phyloP scores from a whole-genome alignment of 495 filamentous ascomycete genomes.

The Lasiosphaeria miniovina region DNA sequence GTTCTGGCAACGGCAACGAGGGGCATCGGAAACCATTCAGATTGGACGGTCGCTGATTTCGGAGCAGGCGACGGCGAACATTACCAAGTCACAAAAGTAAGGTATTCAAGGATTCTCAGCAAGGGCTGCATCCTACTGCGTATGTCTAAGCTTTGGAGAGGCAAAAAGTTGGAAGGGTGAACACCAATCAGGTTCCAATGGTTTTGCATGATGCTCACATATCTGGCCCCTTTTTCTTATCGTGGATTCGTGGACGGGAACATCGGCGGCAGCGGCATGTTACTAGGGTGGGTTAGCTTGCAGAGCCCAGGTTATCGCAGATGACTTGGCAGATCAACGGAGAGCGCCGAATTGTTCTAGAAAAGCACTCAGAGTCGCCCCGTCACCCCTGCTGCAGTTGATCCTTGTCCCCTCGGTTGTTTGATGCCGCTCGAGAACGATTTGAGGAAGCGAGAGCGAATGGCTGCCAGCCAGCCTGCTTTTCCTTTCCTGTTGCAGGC shows the following conservation, averaged over 20 bases:
- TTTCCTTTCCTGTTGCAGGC: too few relatives aligned
- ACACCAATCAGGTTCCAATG: neutral
- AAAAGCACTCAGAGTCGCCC: neutral
- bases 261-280: neutral
- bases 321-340: neutral
- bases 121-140: neutral
- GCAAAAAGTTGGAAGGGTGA: neutral
- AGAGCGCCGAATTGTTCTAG: conserved; percentile 1
- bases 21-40: conserved; percentile 38
- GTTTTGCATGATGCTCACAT: neutral
- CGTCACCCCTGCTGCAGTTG: too few relatives aligned
- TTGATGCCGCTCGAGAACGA: too few relatives aligned
- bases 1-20: conserved; percentile 42
- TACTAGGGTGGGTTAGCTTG: neutral
- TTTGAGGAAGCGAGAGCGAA: too few relatives aligned
- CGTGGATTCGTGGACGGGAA: neutral
- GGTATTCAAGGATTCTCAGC: neutral
- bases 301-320: too few relatives aligned
- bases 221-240: too few relatives aligned
- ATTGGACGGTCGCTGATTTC: conserved; percentile 32
- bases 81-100: conserved; percentile 2
- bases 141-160: neutral
- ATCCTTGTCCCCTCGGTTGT: too few relatives aligned
- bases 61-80: conserved; percentile 4
- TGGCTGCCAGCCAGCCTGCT: too few relatives aligned